Conservation (phyloP, 2,329 filamentous ascomycete species). For the Aspergillus aculeatinus region DNA sequence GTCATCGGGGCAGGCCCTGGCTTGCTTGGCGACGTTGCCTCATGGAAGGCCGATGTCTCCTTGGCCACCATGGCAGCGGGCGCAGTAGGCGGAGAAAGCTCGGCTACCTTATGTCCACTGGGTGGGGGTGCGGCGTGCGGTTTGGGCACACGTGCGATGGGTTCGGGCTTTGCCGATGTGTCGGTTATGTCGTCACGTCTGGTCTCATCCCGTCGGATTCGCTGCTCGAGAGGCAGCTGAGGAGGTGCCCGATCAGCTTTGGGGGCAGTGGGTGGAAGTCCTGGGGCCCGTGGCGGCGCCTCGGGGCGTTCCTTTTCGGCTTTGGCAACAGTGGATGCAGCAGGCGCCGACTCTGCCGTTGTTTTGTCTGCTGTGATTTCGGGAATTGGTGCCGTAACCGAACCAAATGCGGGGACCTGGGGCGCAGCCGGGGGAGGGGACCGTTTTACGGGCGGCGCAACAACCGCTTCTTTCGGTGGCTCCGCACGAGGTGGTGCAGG, state of each 20-base stretch:
- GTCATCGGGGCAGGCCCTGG: slow-evolving; percentile 23
- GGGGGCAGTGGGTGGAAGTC: slow-evolving; percentile 45
- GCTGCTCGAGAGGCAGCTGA: slow-evolving; percentile 25
- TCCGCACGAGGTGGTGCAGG: slow-evolving; percentile 26
- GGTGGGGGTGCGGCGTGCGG: slow-evolving; percentile 16
- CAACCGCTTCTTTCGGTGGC: slow-evolving; percentile 25
- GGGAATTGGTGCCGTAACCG: slow-evolving; percentile 32
- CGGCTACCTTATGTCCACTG: slow-evolving; percentile 23
- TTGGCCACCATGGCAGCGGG: slow-evolving; percentile 36
- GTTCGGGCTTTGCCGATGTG: slow-evolving; percentile 24
- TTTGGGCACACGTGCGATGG: slow-evolving; percentile 26
- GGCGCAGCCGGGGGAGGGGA: slow-evolving; percentile 42
- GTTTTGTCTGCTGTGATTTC: slow-evolving; percentile 24
- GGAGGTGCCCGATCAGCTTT: slow-evolving; percentile 41
- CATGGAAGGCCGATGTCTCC: slow-evolving; percentile 23
- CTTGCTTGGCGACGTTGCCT: slow-evolving; percentile 22
- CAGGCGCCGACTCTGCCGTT: slow-evolving; percentile 14
- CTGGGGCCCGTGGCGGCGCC: slow-evolving; percentile 18
- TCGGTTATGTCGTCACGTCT: slow-evolving; percentile 26
- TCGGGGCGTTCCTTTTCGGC: slow-evolving; percentile 29
- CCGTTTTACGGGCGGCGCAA: slow-evolving; percentile 23
- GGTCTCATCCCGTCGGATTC: slow-evolving; percentile 24
- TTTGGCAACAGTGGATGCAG: slow-evolving; percentile 8
- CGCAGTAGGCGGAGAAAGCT: slow-evolving; percentile 38
- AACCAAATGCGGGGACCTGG: slow-evolving; percentile 46